Conservation (phyloP, 192 early-diverging fungal species). For the Thamnidium elegans region DNA sequence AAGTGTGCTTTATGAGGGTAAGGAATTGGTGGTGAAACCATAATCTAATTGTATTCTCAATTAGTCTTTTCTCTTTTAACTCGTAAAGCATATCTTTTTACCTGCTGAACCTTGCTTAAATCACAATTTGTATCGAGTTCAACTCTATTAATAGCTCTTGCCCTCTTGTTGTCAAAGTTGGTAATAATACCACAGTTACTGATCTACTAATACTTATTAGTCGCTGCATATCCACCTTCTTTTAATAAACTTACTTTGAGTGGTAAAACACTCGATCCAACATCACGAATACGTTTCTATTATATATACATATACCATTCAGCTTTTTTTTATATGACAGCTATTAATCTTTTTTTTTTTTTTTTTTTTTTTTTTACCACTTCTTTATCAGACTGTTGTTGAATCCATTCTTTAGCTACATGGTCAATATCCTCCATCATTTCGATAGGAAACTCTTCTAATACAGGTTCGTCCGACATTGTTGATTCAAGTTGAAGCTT, state of each 20-base stretch:
- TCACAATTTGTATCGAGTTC: conserved; percentile 42
- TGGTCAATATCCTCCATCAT: conserved; percentile 18
- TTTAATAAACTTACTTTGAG: conserved; percentile 17
- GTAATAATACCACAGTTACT: conserved; percentile 48
- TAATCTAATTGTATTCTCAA: conserved; percentile 22
- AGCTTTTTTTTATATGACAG: neutral
- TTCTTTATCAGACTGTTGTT: conserved; percentile 42
- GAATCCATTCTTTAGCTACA: conserved; percentile 47
- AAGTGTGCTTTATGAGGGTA: conserved; percentile 53
- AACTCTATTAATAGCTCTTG: conserved; percentile 46
- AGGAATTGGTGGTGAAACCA: conserved; percentile 49
- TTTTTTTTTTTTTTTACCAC: conserved; percentile 32
- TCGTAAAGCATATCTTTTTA: neutral
- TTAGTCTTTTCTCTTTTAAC: neutral
- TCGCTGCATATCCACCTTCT: neutral
- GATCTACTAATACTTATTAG: conserved; percentile 15
- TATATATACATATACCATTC: too few relatives aligned
- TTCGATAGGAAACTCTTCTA: neutral
- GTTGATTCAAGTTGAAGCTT: too few relatives aligned
- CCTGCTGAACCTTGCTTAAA: conserved; percentile 43
- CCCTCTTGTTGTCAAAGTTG: conserved; percentile 37
- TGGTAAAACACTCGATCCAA: conserved; percentile 24
- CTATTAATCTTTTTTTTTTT: neutral
- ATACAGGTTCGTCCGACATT: neutral
- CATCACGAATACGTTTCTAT: conserved; percentile 27